A percentile compares a stretch with the other conserved stretches of the same genome.
Conservation (phyloP, 805 yeast genomes). For the Wickerhamomyces kurtzmanii region DNA sequence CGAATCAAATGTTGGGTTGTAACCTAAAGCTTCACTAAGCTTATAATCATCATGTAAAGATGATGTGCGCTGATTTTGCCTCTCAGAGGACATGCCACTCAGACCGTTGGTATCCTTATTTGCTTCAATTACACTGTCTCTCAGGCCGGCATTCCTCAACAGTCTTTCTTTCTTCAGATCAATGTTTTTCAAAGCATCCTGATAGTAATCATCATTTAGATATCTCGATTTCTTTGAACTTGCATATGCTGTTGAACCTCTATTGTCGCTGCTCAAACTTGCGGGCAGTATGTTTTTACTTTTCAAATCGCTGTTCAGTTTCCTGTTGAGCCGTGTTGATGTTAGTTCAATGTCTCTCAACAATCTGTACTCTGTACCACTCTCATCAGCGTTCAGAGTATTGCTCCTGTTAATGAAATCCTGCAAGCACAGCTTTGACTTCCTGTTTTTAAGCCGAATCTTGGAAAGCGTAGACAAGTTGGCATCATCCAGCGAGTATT, state of each 20-base stretch:
- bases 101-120: background rate
- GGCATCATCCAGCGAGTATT: conserved; percentile 4
- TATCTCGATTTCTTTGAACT: conserved; percentile 9
- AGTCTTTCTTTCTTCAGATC: conserved; percentile 11
- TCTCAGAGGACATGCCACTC: too few relatives aligned
- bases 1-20: conserved; percentile 6
- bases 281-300: conserved; percentile 4
- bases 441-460: conserved; percentile 10
- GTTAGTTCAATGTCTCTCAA: conserved; percentile 3
- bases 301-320: conserved; percentile 6
- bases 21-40: conserved; percentile 1
- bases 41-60: too few relatives aligned
- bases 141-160: conserved; percentile 1
- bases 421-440: too few relatives aligned
- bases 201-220: conserved; percentile 7
- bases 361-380: conserved; percentile 2
- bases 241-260: conserved; percentile 2
- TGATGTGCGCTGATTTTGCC: too few relatives aligned
- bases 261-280: conserved; percentile 1
- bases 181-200: conserved; percentile 4
- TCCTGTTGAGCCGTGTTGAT: conserved; percentile 6
- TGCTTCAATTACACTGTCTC: background rate
- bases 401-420: too few relatives aligned
- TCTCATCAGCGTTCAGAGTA: conserved; percentile 4
- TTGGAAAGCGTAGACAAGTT: conserved; percentile 13